phyloP scores from a whole-genome alignment of 2,329 filamentous ascomycete genomes.

The Colletotrichum simmondsii region DNA sequence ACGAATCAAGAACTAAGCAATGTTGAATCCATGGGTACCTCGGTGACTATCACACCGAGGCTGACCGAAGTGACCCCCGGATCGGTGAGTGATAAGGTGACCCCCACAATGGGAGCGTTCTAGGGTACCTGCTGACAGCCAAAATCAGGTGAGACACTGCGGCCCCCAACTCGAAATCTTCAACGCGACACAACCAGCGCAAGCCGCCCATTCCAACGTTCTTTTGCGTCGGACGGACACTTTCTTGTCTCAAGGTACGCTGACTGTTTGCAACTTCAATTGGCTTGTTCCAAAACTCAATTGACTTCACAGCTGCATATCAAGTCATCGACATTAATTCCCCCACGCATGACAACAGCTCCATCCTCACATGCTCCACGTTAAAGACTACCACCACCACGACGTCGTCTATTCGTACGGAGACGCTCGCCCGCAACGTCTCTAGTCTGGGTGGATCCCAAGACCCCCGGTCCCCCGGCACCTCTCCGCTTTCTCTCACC shows the following conservation, averaged over 20 bases:
- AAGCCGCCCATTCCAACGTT: neutral
- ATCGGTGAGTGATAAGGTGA: neutral
- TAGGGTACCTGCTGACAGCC: neutral
- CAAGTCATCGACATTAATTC: too few species aligned
- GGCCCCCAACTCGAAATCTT: neutral
- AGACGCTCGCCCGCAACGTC: neutral
- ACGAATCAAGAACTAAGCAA: neutral
- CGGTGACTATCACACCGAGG: neutral
- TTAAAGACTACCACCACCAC: neutral
- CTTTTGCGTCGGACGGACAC: neutral
- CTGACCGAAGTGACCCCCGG: neutral
- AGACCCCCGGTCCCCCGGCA: neutral
- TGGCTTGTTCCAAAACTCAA: neutral
- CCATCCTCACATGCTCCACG: conserved; percentile 3
- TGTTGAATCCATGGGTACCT: neutral
- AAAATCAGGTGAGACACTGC: neutral
- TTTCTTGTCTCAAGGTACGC: neutral
- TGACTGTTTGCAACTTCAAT: neutral
- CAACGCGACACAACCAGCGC: neutral
- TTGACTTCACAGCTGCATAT: neutral
- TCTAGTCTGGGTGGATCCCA: neutral
- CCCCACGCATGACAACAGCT: neutral
- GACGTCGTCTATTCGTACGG: too few species aligned
- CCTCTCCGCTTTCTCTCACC: neutral
- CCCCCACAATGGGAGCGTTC: neutral